Evolutionary conservation across 2,329 filamentous ascomycete species (phyloP).

Genomic region (Dryadomyces quercus-mongolicae): DNA sequence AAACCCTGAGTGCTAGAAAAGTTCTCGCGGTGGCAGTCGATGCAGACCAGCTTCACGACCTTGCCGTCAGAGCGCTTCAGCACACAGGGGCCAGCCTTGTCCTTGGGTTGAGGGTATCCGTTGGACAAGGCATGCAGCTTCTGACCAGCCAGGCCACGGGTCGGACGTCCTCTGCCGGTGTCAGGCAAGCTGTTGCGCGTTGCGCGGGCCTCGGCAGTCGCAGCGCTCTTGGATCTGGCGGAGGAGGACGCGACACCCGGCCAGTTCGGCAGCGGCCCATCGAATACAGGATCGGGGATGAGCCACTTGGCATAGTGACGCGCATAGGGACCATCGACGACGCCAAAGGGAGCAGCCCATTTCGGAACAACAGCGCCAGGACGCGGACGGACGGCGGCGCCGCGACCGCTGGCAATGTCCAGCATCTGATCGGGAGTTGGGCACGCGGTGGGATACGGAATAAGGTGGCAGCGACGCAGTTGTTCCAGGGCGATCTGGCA

Average conservation of each 20-base stretch:
- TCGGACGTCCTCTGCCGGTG: conserved; percentile 36
- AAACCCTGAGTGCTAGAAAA: conserved; percentile 98
- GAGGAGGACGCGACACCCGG: conserved; percentile 23
- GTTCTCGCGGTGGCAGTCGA: conserved; percentile 78
- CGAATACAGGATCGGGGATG: conserved; percentile 77
- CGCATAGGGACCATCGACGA: conserved; percentile 83
- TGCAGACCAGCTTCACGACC: conserved; percentile 80
- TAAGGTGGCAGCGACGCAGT: conserved; percentile 79
- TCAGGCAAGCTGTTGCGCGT: conserved; percentile 66
- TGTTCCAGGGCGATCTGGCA: conserved; percentile 91
- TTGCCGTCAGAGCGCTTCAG: conserved; percentile 77
- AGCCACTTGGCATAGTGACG: conserved; percentile 95
- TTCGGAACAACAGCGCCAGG: conserved; percentile 54
- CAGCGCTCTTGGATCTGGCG: conserved; percentile 26
- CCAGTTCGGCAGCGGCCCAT: conserved; percentile 46
- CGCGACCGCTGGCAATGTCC: conserved; percentile 62
- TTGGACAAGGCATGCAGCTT: conserved; percentile 58
- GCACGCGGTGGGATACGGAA: conserved; percentile 70
- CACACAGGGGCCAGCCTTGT: conserved; percentile 71
- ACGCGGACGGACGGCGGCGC: conserved; percentile 52
- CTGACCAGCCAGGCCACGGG: conserved; percentile 39
- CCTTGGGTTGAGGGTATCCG: conserved; percentile 62
- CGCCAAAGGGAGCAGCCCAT: conserved; percentile 80
- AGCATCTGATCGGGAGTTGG: conserved; percentile 55
- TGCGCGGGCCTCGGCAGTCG: conserved; percentile 56